phyloP scores from a whole-genome alignment of 352 stramenopile species.

The Phytophthora lateralis region DNA sequence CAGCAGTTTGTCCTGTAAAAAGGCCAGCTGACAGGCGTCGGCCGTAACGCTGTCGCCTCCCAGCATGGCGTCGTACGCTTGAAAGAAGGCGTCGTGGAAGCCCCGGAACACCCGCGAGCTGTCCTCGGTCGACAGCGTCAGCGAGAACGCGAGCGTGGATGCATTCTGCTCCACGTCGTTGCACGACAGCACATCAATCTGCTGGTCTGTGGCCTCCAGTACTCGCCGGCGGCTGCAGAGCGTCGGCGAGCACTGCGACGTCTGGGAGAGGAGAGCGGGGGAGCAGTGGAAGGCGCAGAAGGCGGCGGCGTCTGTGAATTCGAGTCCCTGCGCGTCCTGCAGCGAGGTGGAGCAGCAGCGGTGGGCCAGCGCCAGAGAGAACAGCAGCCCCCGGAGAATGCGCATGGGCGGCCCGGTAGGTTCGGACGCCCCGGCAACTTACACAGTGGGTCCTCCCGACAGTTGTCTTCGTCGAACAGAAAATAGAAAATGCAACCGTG shows the following conservation, averaged over 20 bases:
- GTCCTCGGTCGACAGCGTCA: conserved; percentile 47
- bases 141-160: conserved; percentile 32
- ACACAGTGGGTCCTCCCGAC: conserved; percentile 9
- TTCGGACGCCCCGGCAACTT: conserved; percentile 11
- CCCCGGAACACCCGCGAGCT: conserved; percentile 49
- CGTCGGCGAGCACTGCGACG: conserved; percentile 26
- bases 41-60: conserved; percentile 54
- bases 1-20: conserved; percentile 66
- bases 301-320: conserved; percentile 46
- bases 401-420: conserved; percentile 15
- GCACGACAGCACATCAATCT: conserved; percentile 50
- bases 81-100: conserved; percentile 70
- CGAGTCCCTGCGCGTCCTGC: conserved; percentile 48
- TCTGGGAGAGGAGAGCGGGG: conserved; percentile 21
- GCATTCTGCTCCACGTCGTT: conserved; percentile 37
- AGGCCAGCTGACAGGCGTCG: conserved; percentile 71
- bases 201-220: conserved; percentile 15
- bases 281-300: conserved; percentile 72
- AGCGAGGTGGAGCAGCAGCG: conserved; percentile 19
- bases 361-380: conserved; percentile 15
- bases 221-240: conserved; percentile 19
- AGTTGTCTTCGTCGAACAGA: background rate
- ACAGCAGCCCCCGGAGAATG: conserved; percentile 10
- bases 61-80: conserved; percentile 70
- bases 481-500: conserved; percentile 16